Evolutionary conservation across 2,329 filamentous ascomycete genomes (phyloP).

Genomic region (Calonectria pteridis): DNA sequence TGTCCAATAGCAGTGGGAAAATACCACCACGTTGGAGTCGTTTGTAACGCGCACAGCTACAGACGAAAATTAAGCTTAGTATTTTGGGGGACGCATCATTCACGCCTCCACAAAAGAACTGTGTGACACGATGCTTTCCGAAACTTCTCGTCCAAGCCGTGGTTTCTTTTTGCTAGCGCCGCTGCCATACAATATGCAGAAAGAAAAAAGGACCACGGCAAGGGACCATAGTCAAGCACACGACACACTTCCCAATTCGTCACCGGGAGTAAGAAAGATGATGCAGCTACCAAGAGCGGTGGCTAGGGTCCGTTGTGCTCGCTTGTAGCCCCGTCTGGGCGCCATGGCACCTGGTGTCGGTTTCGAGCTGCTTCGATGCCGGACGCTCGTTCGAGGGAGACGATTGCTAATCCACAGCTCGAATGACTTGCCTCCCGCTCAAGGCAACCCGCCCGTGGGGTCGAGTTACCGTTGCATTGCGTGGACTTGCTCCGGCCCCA

Average conservation of each 20-base stretch:
- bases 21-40: not conserved
- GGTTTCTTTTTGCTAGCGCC: not conserved
- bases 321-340: not conserved
- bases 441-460: not conserved
- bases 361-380: not conserved
- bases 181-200: not conserved
- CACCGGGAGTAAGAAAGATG: constrained; percentile 30
- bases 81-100: not conserved
- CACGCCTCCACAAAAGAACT: not conserved
- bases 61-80: constrained; percentile 1
- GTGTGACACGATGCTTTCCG: not conserved
- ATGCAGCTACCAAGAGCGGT: constrained; percentile 15
- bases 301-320: constrained; percentile 5
- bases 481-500: not conserved
- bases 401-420: constrained; percentile 3
- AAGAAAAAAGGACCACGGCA: not conserved
- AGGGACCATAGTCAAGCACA: constrained; percentile 21
- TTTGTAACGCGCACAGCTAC: not conserved
- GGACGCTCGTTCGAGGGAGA: not conserved
- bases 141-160: not conserved
- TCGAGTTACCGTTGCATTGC: not conserved
- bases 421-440: not conserved
- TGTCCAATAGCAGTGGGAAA: not conserved
- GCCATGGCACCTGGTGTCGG: not conserved
- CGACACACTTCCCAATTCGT: constrained; percentile 39